Evolutionary conservation across 257 asterid species (phyloP).

Genomic region (Solanum okadae): DNA sequence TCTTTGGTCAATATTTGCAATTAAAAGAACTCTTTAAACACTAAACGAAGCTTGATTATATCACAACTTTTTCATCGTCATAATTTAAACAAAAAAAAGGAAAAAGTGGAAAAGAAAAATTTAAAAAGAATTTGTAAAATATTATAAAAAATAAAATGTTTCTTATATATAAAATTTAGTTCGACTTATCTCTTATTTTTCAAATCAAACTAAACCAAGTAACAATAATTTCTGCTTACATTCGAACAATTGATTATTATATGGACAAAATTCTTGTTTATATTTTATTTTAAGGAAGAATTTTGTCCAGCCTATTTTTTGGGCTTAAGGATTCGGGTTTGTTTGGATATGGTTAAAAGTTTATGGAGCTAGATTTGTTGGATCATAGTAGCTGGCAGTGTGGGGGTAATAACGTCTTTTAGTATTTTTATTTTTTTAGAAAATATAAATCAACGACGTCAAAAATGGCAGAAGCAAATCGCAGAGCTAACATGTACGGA

Average conservation of each 20-base stretch:
- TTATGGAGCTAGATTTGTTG: not conserved
- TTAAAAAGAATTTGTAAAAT: too few species aligned
- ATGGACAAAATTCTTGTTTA: not conserved
- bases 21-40: too few species aligned
- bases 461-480: conserved; percentile 3
- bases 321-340: not conserved
- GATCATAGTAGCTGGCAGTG: not conserved
- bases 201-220: not conserved
- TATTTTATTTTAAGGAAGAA: too few species aligned
- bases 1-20: too few species aligned
- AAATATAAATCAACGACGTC: not conserved
- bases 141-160: too few species aligned
- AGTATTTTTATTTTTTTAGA: not conserved
- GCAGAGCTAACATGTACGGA: conserved; percentile 6
- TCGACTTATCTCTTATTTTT: too few species aligned
- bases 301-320: not conserved
- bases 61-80: too few species aligned
- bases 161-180: too few species aligned
- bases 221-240: not conserved
- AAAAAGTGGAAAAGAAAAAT: too few species aligned
- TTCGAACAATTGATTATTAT: not conserved
- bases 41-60: too few species aligned
- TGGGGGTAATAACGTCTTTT: conserved; percentile 21
- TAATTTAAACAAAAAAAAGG: too few species aligned
- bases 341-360: not conserved